phyloP scores from a whole-genome alignment of 1,284 basidiomycete species.

The Cystobasidium slooffiae region DNA sequence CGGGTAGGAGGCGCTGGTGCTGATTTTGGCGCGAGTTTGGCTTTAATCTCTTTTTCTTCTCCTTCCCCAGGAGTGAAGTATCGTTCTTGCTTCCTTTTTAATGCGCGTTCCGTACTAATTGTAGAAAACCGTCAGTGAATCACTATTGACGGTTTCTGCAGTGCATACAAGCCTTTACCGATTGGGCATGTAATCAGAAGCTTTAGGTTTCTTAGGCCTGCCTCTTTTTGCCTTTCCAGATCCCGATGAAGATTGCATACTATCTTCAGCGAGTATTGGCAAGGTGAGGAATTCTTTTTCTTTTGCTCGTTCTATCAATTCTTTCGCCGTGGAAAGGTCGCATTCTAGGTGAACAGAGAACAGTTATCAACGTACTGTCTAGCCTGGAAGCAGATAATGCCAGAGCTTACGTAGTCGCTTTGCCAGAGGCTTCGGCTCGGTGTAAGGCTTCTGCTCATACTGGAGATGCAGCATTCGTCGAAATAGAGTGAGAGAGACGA shows the following conservation, averaged over 20 bases:
- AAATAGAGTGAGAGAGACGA: slow-evolving; percentile 9
- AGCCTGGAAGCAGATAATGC: no score
- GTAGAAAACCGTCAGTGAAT: neutral
- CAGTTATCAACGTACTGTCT: no score
- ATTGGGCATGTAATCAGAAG: slow-evolving; percentile 3
- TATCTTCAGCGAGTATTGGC: slow-evolving; percentile 6
- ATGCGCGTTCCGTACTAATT: neutral
- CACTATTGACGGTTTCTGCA: neutral
- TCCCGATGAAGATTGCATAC: neutral
- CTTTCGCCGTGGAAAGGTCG: neutral
- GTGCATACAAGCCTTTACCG: neutral
- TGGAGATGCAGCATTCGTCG: slow-evolving; percentile 15
- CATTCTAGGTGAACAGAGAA: no score
- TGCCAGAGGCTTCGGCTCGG: neutral
- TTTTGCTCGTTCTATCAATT: neutral
- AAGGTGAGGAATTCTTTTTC: neutral
- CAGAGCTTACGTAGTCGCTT: slow-evolving; percentile 10
- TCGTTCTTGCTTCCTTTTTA: neutral
- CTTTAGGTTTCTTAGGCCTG: slow-evolving; percentile 9
- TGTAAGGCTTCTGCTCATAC: slow-evolving; percentile 10
- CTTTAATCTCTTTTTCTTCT: slow-evolving; percentile 23
- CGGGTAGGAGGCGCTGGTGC: neutral
- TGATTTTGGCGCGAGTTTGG: neutral
- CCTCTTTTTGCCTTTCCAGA: neutral
- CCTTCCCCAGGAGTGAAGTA: slow-evolving; percentile 35